Evolutionary conservation across 148 eudicot species (phyloP).

Genomic region (Rhododendron molle): DNA sequence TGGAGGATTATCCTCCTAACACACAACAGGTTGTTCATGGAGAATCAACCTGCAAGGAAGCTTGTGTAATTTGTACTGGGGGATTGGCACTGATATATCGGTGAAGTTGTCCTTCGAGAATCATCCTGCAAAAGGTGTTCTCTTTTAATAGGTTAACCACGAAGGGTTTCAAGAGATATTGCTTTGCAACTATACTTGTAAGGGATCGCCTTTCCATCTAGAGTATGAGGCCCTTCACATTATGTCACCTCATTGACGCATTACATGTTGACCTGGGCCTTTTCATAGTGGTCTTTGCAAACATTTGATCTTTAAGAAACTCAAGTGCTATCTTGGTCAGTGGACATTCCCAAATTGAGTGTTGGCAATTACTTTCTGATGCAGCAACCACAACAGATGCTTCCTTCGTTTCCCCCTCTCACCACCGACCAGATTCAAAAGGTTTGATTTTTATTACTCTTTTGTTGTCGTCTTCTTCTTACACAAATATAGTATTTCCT

Average conservation of each 20-base stretch:
- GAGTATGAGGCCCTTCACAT: neutral
- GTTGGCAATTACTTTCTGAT: neutral
- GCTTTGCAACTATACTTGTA: neutral
- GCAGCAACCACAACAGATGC: conserved; percentile 55
- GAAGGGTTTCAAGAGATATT: neutral
- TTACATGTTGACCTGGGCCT: neutral
- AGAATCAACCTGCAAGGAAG: neutral
- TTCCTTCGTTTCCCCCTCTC: conserved; percentile 66
- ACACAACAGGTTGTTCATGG: neutral
- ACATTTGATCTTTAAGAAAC: conserved; percentile 7
- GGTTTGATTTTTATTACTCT: conserved; percentile 28
- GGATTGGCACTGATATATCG: neutral
- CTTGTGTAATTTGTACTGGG: neutral
- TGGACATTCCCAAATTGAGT: neutral
- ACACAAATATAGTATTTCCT: neutral
- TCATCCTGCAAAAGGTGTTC: neutral
- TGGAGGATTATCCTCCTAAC: neutral
- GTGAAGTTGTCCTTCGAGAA: neutral
- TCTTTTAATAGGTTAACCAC: neutral
- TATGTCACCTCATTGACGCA: neutral
- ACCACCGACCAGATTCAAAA: conserved; percentile 94
- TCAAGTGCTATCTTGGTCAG: neutral
- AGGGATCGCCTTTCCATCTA: neutral
- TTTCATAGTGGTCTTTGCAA: neutral
- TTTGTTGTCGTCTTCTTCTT: neutral